Percentiles rank a stretch among this genome's conserved stretches.
Conservation (phyloP, 331 rosid genomes). For the Dryas integrifolia region DNA sequence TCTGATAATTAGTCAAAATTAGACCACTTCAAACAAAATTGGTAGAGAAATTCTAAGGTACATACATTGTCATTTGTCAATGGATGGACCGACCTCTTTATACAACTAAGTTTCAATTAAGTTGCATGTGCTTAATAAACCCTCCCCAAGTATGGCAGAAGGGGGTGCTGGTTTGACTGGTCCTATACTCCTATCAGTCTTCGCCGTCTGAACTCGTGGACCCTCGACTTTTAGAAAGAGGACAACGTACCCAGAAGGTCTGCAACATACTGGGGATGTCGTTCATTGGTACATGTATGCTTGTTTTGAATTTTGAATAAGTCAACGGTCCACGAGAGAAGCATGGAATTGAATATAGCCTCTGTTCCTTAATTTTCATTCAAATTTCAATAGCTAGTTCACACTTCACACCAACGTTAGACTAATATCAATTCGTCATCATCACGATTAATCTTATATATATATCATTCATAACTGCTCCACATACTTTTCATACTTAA, state of each 20-base stretch:
- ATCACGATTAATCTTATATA: too few relatives aligned
- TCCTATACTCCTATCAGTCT: not conserved
- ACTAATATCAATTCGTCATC: too few relatives aligned
- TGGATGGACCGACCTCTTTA: too few relatives aligned
- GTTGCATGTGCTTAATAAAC: not conserved
- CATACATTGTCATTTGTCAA: too few relatives aligned
- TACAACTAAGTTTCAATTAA: too few relatives aligned
- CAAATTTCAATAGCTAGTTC: not conserved
- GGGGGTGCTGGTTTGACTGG: not conserved
- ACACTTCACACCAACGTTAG: not conserved
- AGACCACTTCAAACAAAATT: not conserved
- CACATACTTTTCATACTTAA: too few relatives aligned
- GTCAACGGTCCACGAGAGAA: conserved; percentile 28
- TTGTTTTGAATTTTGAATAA: not conserved
- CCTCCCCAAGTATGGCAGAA: not conserved
- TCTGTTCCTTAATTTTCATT: not conserved
- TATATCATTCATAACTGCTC: too few relatives aligned
- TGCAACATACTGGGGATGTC: too few relatives aligned
- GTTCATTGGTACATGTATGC: not conserved
- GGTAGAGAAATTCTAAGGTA: too few relatives aligned
- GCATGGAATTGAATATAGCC: not conserved
- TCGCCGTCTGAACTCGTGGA: not conserved
- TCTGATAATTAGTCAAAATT: not conserved
- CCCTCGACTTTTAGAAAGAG: too few relatives aligned
- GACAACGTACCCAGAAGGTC: not conserved